Evolutionary conservation across 306 rosid species (phyloP), one percentile per base, ranked within the genome.

Genomic region (Parietaria judaica): DNA sequence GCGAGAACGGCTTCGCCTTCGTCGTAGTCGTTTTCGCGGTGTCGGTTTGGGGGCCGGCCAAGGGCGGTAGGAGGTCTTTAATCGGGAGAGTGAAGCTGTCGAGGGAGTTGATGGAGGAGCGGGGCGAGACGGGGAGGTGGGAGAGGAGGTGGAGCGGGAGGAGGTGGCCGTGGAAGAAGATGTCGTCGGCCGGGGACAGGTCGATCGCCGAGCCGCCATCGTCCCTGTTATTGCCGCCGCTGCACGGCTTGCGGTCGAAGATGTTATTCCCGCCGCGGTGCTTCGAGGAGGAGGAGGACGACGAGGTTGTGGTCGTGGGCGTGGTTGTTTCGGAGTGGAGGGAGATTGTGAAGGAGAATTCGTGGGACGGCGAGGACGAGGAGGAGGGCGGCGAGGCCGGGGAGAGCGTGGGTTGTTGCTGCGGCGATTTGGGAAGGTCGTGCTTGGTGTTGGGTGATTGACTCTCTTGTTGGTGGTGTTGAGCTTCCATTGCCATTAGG

Each of bases 161-260:
- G 73, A 91, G 70, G 71, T 88, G 98, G 17, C 98, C 98, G n/a
- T 85, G 98, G 85, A 88, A 91, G 89, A 91, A 91, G 60, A 91
- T 91, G 75, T 91, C 98, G 41, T 91, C 98, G 4, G 98, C 98
- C 0, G 98, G 98, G 46, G 98, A 78, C 66, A 91, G 75, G 74
- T 91, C 98, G 44, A 84, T 66, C 54, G 96, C 96, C 51, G 78
- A 75, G 5, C 78, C 57, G 9, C 73, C 10, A 64, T 70, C 73
- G 78, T 83, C 46, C 63, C 77, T 66, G 44, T 58, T 54, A 4
- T 11, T 36, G 36, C 37, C 37, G 1, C 37, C 23, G 1, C 17
- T 49, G 53, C 6, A 49, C 36, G 13, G 14, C 12, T 56, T 56
- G 60, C 14, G 11, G 44, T 54, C 36, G 35, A 16, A 8, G 34